Evolutionary conservation across 1,284 basidiomycete genomes (phyloP).

Genomic region (Inonotus obliquus): DNA sequence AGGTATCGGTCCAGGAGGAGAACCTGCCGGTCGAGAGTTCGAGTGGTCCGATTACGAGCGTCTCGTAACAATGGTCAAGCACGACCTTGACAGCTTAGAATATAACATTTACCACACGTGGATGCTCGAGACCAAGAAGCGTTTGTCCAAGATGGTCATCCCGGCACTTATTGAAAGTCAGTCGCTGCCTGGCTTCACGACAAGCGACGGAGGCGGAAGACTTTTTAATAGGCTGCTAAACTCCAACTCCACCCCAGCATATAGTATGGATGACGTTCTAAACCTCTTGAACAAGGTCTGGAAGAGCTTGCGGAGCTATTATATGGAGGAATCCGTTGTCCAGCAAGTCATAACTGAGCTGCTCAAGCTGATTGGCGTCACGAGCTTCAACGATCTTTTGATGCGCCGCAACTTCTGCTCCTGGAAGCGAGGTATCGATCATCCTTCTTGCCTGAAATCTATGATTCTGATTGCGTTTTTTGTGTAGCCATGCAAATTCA

Average conservation of each 20-base stretch:
- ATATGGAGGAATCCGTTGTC: conserved; percentile 96
- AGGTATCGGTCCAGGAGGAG: conserved; percentile 95
- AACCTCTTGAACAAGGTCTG: conserved; percentile 97
- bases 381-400: conserved; percentile 96
- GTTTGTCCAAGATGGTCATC: conserved; percentile 96
- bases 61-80: conserved; percentile 95
- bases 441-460: background rate
- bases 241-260: conserved; percentile 83
- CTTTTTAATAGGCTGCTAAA: conserved; percentile 93
- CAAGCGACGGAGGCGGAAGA: conserved; percentile 88
- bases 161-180: conserved; percentile 98
- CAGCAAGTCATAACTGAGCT: conserved; percentile 97
- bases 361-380: conserved; percentile 94
- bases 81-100: conserved; percentile 96
- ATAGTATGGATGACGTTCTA: conserved; percentile 97
- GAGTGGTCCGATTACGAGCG: conserved; percentile 98
- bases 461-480: background rate
- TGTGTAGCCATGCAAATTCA: conserved; percentile 94
- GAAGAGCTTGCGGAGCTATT: conserved; percentile 98
- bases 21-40: conserved; percentile 85
- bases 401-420: conserved; percentile 99
- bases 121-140: conserved; percentile 99
- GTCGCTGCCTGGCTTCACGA: conserved; percentile 96
- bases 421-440: conserved; percentile 89
- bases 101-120: conserved; percentile 99